Evolutionary conservation across 2,329 filamentous ascomycete species (phyloP).

Genomic region (Escovopsis weberi): DNA sequence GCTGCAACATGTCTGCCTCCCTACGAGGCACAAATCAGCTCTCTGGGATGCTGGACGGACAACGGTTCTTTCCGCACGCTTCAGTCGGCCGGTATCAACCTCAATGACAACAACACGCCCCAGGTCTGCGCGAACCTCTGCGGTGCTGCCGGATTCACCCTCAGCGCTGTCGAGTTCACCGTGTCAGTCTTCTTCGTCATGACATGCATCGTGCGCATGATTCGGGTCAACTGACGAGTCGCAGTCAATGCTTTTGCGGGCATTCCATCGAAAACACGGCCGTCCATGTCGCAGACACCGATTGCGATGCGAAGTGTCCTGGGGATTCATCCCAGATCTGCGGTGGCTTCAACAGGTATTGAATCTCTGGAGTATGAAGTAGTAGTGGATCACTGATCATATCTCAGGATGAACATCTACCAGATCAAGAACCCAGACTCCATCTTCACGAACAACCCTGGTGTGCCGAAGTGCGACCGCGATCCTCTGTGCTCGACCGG

Average conservation of each 20-base stretch:
- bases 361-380: not conserved
- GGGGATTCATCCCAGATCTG: conserved; percentile 5
- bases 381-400: not conserved
- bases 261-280: conserved; percentile 6
- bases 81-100: conserved; percentile 1
- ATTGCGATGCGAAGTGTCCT: conserved; percentile 5
- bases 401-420: conserved; percentile 7
- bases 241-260: conserved; percentile 8
- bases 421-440: conserved; percentile 4
- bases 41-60: conserved; percentile 6
- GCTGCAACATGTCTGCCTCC: conserved; percentile 5
- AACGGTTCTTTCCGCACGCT: conserved; percentile 6
- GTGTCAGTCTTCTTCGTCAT: conserved; percentile 2
- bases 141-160: conserved; percentile 7
- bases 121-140: conserved; percentile 9
- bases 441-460: conserved; percentile 5
- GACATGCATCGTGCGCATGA: not conserved
- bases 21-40: conserved; percentile 4
- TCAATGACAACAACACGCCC: conserved; percentile 5
- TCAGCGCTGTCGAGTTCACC: conserved; percentile 6
- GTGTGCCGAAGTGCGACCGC: conserved; percentile 13
- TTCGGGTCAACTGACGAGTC: not conserved
- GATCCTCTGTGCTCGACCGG: conserved; percentile 14
- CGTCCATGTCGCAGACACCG: conserved; percentile 6
- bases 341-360: conserved; percentile 6